These are phyloP conservation scores for Phascolomyces articulosus DNA, from an alignment of 371 early-diverging fungal species.

Conservation along the genomic window DNA sequence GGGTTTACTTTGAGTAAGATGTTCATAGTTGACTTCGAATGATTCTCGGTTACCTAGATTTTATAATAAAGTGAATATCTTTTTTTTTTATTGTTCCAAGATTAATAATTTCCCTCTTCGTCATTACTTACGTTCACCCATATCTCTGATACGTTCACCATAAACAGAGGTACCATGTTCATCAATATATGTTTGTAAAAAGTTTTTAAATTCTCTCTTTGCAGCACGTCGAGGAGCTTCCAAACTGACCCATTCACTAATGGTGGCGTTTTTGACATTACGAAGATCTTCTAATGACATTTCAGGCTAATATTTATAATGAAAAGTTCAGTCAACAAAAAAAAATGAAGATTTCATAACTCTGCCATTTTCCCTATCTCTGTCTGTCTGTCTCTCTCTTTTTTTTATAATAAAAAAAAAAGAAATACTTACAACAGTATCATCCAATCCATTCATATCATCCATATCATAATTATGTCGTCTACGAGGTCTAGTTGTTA, in stretches of 20 bases:
- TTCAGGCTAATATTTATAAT: conserved; percentile 35
- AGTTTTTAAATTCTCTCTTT: conserved; percentile 84
- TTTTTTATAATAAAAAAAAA: no score
- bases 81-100: no score
- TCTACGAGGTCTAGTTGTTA: conserved; percentile 61
- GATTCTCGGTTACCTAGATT: conserved; percentile 79
- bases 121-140: conserved; percentile 77
- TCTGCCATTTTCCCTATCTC: no score
- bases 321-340: background rate
- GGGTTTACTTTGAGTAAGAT: conserved; percentile 76
- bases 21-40: conserved; percentile 87
- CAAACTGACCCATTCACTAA: conserved; percentile 81
- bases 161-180: conserved; percentile 90
- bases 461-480: conserved; percentile 63
- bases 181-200: conserved; percentile 84
- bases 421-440: conserved; percentile 44
- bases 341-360: no score
- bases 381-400: no score
- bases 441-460: conserved; percentile 61
- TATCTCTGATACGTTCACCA: conserved; percentile 85
- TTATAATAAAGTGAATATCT: background rate
- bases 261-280: conserved; percentile 59
- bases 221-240: conserved; percentile 82
- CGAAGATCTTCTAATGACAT: conserved; percentile 54
- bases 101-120: no score